Evolutionary conservation across 352 stramenopile species (phyloP).

Genomic region (Pythium sukuiense): DNA sequence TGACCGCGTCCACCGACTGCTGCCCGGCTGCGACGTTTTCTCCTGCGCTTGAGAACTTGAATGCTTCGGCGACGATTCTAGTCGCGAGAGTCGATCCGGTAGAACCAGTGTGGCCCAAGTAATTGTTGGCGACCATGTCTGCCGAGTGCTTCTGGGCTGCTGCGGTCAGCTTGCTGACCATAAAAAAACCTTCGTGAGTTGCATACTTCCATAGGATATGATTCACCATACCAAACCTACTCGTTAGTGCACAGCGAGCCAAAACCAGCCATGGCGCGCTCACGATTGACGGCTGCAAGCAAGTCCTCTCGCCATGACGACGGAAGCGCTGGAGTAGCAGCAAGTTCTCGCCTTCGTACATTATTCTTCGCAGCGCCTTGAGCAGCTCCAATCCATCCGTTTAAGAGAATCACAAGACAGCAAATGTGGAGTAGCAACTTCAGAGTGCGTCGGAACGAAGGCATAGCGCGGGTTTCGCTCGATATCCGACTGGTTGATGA

Average conservation of each 20-base stretch:
- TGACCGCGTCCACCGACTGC: constrained; percentile 16
- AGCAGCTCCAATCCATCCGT: neutral
- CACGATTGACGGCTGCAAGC: neutral
- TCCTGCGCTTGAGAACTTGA: constrained; percentile 6
- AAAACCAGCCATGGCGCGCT: neutral
- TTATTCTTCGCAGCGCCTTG: neutral
- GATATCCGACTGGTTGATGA: too few species aligned
- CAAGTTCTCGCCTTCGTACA: neutral
- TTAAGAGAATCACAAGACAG: neutral
- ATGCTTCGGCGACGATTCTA: constrained; percentile 13
- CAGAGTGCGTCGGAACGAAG: neutral
- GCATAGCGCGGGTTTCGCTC: neutral
- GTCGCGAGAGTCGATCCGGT: constrained; percentile 1
- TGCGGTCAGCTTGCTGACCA: constrained; percentile 9
- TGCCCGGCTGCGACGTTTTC: constrained; percentile 24
- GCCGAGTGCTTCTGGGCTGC: constrained; percentile 18
- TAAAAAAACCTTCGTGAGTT: neutral
- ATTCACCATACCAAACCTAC: neutral
- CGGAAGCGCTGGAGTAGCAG: neutral
- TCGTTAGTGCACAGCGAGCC: neutral
- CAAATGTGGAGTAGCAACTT: neutral
- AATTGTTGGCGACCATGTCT: constrained; percentile 22
- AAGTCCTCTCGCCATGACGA: neutral
- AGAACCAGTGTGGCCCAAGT: constrained; percentile 11
- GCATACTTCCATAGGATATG: neutral